Evolutionary conservation across 1,284 basidiomycete species (phyloP), one percentile per base, ranked within the genome.

Genomic region (Tylopilus sp.): DNA sequence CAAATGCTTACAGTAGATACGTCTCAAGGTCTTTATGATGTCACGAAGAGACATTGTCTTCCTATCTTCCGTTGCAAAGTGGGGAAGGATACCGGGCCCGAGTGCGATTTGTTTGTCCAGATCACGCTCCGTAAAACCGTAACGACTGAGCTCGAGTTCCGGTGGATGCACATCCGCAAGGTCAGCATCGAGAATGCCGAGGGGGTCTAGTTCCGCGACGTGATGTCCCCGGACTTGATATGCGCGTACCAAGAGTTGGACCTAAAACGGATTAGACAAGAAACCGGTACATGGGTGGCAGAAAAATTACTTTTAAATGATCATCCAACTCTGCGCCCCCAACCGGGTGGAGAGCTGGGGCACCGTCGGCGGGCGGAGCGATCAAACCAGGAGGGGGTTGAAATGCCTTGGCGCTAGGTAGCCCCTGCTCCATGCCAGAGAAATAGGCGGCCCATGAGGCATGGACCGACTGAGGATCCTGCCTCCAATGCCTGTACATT

Each of bases 161-260:
- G 92, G 88, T 5, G 94, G 94, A 19, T 80, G 77, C 19, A 82
- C 76, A 51, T 85, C 80, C 48, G 83, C 84, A 47, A 97, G 83
- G 69, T 98, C 95, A 44, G 93, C 83, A 65, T 95, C 86, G 56
- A 92, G 79, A 65, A 99, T 95, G 41, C 93, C 93, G 26, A 99
- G 84, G 33, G 96, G 96, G 69, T 99, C 96, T 55, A 99, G 82
- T 63, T 95, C 88, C 51, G 96, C 97, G 61, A 96, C 83, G 69
- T 97, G 93, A 72, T 99, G 97, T 32, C 97, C 96, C 54, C 95
- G 92, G 28, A 99, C 96, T 86, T 99, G 96, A 76, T 97, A 99
- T 8, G 97, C 96, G 62, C 96, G 90, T 54, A 98, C 93, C 58
- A 98, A 86, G 31, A 98, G 82, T 89, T 98, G 95, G 22, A 94